Conservation (phyloP, 73 alveolate genomes). For the Paramecium biaurelia region DNA sequence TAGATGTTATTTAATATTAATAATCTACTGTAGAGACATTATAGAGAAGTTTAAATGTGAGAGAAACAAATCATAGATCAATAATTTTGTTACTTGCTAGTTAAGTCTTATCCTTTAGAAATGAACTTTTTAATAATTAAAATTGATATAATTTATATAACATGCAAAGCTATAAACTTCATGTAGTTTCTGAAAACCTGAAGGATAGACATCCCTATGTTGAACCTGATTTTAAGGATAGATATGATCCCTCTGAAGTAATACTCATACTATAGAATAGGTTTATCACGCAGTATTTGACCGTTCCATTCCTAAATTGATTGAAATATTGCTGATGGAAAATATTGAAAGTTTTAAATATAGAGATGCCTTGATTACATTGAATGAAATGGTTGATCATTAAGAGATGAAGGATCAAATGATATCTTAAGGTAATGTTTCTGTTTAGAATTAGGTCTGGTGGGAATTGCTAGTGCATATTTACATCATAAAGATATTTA, state of each 20-base stretch:
- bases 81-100: not conserved
- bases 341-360: slow-evolving; percentile 59
- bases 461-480: slow-evolving; percentile 61
- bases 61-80: not conserved
- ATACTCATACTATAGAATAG: not conserved
- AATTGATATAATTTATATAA: not conserved
- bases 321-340: slow-evolving; percentile 53
- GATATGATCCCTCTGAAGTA: slow-evolving; percentile 66
- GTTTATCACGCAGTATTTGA: slow-evolving; percentile 66
- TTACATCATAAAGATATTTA: slow-evolving; percentile 54
- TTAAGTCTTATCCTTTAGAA: not conserved
- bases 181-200: slow-evolving; percentile 60
- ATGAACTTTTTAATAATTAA: not conserved
- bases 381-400: slow-evolving; percentile 65
- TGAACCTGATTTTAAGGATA: slow-evolving; percentile 60
- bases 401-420: slow-evolving; percentile 63
- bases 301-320: slow-evolving; percentile 61
- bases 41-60: not conserved
- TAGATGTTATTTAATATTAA: not conserved
- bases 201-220: slow-evolving; percentile 66
- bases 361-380: slow-evolving; percentile 63
- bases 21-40: not conserved
- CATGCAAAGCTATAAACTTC: slow-evolving; percentile 61
- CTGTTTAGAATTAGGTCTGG: slow-evolving; percentile 4
- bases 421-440: slow-evolving; percentile 43